Base-by-base conservation (phyloP, 805 yeast species). In the Zygosaccharomyces bisporus region DNA sequence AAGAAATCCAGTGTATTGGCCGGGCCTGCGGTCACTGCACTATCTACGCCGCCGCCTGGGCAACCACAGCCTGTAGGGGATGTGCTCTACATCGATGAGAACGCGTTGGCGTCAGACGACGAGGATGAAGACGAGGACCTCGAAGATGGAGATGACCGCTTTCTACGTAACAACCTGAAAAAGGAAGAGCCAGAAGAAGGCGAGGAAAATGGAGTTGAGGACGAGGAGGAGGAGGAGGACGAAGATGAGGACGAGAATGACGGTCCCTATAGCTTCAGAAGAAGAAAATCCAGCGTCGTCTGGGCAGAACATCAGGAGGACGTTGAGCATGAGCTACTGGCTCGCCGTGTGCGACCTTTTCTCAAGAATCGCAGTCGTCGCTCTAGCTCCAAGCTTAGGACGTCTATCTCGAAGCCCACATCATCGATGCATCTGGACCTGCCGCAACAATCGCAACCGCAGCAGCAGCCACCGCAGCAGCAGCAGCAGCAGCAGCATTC, bases 41-140 rank as follows among this genome's bases (percentile, higher is more conserved):
- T 34, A 14, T 5, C n/a, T n/a, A n/a, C 33, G 30, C 31, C 18
- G 34, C 37, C 34, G 18, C n/a, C 30, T 4, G 35, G 21, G 32
- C 33, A 9, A 14, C 37, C 13, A 16, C 43, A 20, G 27, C 30
- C 38, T 20, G 35, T 31, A 2, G 32, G 59, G 20, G 63, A 60
- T 25, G 56, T 37, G 18, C 20, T 53, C n/a, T 72, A 67, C 27
- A 69, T 67, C 16, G 72, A 66, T 41, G 76, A 69, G 34, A 72
- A 68, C 46, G 75, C 61, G 1, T 41, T 66, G 34, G 56, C 56
- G 6, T 61, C 68, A 1, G 60, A 56, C 10, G 64, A 59, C 27
- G 64, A 54, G 8, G 25, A 21, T 21, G n/a, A n/a, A n/a, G 66
- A 27, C 31, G 31, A 58, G 29, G 69, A 65, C 8, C 56, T 53